Conservation (phyloP, 768 basidiomycete genomes). For the Asterophora parasitica region DNA sequence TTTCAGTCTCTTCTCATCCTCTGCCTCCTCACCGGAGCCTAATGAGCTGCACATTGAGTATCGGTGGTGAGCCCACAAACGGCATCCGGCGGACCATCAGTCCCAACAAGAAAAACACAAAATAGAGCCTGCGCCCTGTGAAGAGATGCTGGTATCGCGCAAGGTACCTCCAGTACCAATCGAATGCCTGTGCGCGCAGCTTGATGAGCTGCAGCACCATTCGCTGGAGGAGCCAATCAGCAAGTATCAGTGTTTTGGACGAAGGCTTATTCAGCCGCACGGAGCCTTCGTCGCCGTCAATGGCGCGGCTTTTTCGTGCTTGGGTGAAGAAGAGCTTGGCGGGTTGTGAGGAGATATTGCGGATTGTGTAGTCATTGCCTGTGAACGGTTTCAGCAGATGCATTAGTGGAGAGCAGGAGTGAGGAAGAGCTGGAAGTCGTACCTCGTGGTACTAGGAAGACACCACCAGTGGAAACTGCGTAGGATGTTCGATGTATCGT, state of each 20-base stretch:
- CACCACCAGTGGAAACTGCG: slow-evolving; percentile 75
- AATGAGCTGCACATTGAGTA: slow-evolving; percentile 21
- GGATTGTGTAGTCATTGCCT: slow-evolving; percentile 91
- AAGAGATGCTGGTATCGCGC: slow-evolving; percentile 15
- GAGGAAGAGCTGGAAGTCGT: slow-evolving; percentile 16
- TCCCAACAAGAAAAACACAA: slow-evolving; percentile 20
- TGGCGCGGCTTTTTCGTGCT: slow-evolving; percentile 53
- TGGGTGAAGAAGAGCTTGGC: slow-evolving; percentile 91
- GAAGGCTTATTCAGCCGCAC: slow-evolving; percentile 11
- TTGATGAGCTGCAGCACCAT: slow-evolving; percentile 8
- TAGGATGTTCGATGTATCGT: slow-evolving; percentile 77
- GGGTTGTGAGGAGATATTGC: slow-evolving; percentile 78
- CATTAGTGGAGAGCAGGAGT: slow-evolving; percentile 3
- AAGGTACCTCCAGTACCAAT: slow-evolving; percentile 17
- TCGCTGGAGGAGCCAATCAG: slow-evolving; percentile 17
- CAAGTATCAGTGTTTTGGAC: slow-evolving; percentile 13
- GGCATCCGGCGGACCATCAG: slow-evolving; percentile 20
- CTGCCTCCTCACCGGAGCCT: slow-evolving; percentile 10
- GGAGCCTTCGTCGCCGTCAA: slow-evolving; percentile 4
- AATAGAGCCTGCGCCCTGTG: slow-evolving; percentile 15
- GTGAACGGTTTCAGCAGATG: neutral
- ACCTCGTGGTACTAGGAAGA: slow-evolving; percentile 92
- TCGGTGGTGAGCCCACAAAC: slow-evolving; percentile 20
- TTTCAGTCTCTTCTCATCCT: neutral
- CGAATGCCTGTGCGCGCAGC: slow-evolving; percentile 9